Percentiles rank a stretch among this genome's conserved stretches.
Evolutionary conservation across 208 protist genomes (phyloP).

Genomic region (Entamoeba invadens): DNA sequence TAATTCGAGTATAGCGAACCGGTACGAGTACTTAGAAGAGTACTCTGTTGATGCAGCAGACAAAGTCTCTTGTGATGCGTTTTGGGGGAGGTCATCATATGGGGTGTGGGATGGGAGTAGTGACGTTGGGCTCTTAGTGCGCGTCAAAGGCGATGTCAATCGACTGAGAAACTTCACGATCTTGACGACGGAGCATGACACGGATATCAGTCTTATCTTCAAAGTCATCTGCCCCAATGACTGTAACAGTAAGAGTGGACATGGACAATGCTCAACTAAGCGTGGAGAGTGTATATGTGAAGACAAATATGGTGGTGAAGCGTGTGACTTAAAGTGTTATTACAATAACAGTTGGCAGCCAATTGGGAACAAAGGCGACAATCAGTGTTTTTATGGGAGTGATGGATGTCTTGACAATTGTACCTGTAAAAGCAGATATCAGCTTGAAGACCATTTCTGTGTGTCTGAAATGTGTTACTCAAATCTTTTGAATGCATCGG

Average conservation of each 20-base stretch:
- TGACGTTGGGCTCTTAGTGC: neutral
- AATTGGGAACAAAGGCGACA: neutral
- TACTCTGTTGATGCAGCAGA: neutral
- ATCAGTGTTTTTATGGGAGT: neutral
- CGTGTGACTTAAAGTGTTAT: neutral
- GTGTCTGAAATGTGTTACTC: neutral
- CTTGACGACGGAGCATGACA: neutral
- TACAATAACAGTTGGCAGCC: neutral
- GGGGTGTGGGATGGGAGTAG: neutral
- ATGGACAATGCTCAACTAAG: neutral
- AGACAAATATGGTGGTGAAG: neutral
- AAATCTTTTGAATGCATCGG: neutral
- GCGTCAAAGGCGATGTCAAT: neutral
- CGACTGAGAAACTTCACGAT: neutral
- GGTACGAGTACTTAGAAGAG: neutral
- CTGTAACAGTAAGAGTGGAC: neutral
- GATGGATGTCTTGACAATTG: neutral
- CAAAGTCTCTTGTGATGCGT: neutral
- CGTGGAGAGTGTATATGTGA: neutral
- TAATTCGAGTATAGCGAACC: neutral
- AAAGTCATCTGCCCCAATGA: neutral
- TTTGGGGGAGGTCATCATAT: neutral
- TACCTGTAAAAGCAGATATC: neutral
- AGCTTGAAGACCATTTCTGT: neutral
- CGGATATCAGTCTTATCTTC: neutral